phyloP scores from a whole-genome alignment of 148 eudicot genomes.

The Cornus controversa region DNA sequence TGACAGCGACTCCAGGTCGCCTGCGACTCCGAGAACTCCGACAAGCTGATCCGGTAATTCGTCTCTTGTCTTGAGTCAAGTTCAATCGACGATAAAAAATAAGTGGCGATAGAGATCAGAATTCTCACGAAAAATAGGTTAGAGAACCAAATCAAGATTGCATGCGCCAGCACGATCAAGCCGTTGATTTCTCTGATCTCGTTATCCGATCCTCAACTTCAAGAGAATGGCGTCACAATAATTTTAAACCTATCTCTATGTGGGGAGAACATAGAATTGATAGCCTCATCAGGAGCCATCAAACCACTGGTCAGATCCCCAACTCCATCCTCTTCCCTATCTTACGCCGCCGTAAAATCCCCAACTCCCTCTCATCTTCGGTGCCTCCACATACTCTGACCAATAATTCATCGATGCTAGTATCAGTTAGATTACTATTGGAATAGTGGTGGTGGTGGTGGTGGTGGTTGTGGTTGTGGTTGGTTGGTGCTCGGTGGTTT shows the following conservation, averaged over 20 bases:
- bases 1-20: constrained; percentile 53
- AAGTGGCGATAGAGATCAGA: constrained; percentile 72
- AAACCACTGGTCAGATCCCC: constrained; percentile 59
- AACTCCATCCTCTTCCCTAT: too few species aligned
- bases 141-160: constrained; percentile 75
- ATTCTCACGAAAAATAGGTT: constrained; percentile 76
- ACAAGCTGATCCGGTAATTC: constrained; percentile 56
- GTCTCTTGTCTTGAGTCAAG: constrained; percentile 52
- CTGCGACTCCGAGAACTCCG: constrained; percentile 65
- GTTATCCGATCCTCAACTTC: constrained; percentile 49
- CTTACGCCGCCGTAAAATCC: too few species aligned
- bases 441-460: too few species aligned
- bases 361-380: too few species aligned
- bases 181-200: constrained; percentile 58
- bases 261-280: constrained; percentile 68
- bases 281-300: constrained; percentile 57
- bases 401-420: too few species aligned
- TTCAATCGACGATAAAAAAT: constrained; percentile 55
- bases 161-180: constrained; percentile 65
- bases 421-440: too few species aligned
- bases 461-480: too few species aligned
- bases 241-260: too few species aligned
- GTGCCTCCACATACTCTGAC: too few species aligned
- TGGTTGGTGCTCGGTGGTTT: too few species aligned
- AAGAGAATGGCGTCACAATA: too few species aligned